A percentile compares a stretch with the other conserved stretches of the same genome.
Evolutionary conservation across 2,329 filamentous ascomycete genomes (phyloP).

Genomic region (Colletotrichum sp.): DNA sequence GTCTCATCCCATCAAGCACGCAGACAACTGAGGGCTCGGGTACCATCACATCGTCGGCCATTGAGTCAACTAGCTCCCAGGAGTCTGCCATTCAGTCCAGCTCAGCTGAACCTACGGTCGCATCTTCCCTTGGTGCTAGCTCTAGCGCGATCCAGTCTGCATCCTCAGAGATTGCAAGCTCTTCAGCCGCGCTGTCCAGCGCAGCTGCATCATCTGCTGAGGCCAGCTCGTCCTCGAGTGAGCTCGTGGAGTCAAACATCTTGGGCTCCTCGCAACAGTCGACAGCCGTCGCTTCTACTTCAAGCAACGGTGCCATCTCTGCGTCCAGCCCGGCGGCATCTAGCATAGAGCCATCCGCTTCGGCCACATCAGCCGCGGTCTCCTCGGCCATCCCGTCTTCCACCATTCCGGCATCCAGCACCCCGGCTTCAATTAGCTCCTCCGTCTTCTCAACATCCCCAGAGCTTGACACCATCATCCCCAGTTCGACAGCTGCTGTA

Average conservation of each 20-base stretch:
- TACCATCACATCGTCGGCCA: not conserved
- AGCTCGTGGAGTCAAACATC: not conserved
- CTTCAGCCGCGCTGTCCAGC: not conserved
- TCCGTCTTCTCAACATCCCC: not conserved
- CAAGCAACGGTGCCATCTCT: not conserved
- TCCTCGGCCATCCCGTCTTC: not conserved
- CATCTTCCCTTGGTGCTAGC: not conserved
- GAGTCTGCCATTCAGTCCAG: not conserved
- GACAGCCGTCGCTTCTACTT: not conserved
- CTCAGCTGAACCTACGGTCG: not conserved
- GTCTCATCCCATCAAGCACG: not conserved
- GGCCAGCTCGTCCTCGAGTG: not conserved
- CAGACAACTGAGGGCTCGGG: accelerated
- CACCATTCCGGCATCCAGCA: not conserved
- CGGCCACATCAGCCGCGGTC: not conserved
- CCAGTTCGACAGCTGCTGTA: not conserved
- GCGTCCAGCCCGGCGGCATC: not conserved
- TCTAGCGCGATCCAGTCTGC: not conserved
- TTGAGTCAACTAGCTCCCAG: not conserved
- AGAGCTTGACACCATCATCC: not conserved
- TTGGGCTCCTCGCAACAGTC: not conserved
- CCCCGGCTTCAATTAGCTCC: not conserved
- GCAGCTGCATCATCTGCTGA: not conserved
- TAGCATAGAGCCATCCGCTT: not conserved
- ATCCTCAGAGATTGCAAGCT: not conserved